Percentiles rank a stretch among this genome's conserved stretches.
Conservation (phyloP, 768 basidiomycete genomes). For the Calvatia gigantea region DNA sequence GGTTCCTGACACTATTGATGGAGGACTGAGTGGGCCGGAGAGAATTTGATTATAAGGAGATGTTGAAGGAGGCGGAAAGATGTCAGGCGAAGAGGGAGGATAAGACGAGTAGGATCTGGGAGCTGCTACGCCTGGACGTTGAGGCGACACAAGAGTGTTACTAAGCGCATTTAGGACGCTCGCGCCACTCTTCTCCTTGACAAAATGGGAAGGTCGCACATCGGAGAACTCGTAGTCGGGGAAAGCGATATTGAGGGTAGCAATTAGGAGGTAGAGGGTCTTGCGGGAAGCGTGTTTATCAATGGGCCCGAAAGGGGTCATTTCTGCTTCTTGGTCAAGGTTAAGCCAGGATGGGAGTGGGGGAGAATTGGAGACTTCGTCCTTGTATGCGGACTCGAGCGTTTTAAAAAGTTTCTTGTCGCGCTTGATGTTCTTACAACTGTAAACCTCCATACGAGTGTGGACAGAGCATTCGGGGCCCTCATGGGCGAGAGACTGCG, state of each 20-base stretch:
- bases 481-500: slow-evolving; percentile 77
- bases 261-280: slow-evolving; percentile 94
- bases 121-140: slow-evolving; percentile 59
- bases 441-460: slow-evolving; percentile 94
- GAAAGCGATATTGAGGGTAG: slow-evolving; percentile 95
- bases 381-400: slow-evolving; percentile 84
- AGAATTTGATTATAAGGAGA: slow-evolving; percentile 60
- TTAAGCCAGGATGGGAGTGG: slow-evolving; percentile 80
- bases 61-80: slow-evolving; percentile 76
- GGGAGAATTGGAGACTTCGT: slow-evolving; percentile 78
- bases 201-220: slow-evolving; percentile 87
- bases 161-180: slow-evolving; percentile 82
- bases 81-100: slow-evolving; percentile 66
- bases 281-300: slow-evolving; percentile 82
- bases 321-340: slow-evolving; percentile 65
- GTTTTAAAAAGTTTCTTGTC: slow-evolving; percentile 96
- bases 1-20: slow-evolving; percentile 74
- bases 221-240: slow-evolving; percentile 97
- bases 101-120: slow-evolving; percentile 86
- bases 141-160: slow-evolving; percentile 75
- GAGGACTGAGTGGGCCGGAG: slow-evolving; percentile 64
- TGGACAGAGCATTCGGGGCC: slow-evolving; percentile 87
- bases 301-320: slow-evolving; percentile 89
- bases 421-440: slow-evolving; percentile 94
- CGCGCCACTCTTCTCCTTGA: slow-evolving; percentile 76